A percentile compares a stretch with the other conserved stretches of the same genome.
phyloP scores from a whole-genome alignment of 148 eudicot genomes.

The Camellia granthamiana region DNA sequence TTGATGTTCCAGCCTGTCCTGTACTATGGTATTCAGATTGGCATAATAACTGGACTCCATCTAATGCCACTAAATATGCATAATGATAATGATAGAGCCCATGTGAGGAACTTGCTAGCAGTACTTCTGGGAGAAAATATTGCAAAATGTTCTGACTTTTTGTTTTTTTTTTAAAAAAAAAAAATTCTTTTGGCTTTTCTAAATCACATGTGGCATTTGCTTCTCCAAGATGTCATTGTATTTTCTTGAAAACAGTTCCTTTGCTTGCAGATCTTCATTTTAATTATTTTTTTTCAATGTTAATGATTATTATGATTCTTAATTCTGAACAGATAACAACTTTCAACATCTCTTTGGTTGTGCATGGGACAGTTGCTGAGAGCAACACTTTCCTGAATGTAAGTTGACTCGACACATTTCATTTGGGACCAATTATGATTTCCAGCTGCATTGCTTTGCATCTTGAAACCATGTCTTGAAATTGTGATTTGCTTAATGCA shows the following conservation, averaged over 20 bases:
- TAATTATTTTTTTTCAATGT: neutral
- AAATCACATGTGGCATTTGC: neutral
- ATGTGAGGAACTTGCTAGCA: neutral
- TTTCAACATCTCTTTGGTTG: slow-evolving; percentile 84
- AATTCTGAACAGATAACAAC: slow-evolving; percentile 47
- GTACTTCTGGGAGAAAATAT: neutral
- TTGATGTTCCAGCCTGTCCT: too few species aligned
- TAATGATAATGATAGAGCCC: neutral
- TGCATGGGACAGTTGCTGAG: slow-evolving; percentile 87
- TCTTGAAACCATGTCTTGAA: neutral
- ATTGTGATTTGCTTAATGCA: slow-evolving; percentile 31
- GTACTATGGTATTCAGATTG: too few species aligned
- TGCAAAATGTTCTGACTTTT: neutral
- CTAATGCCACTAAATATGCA: too few species aligned
- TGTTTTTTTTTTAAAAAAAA: too few species aligned
- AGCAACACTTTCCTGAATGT: slow-evolving; percentile 52
- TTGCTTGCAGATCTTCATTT: neutral
- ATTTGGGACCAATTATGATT: slow-evolving; percentile 3
- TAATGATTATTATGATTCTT: neutral
- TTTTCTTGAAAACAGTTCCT: neutral
- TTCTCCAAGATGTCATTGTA: neutral
- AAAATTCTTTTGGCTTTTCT: neutral
- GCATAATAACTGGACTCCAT: too few species aligned
- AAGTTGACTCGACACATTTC: slow-evolving; percentile 28
- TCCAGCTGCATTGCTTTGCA: neutral